Conservation (phyloP, 805 yeast genomes). For the Barnettozyma salicaria region DNA sequence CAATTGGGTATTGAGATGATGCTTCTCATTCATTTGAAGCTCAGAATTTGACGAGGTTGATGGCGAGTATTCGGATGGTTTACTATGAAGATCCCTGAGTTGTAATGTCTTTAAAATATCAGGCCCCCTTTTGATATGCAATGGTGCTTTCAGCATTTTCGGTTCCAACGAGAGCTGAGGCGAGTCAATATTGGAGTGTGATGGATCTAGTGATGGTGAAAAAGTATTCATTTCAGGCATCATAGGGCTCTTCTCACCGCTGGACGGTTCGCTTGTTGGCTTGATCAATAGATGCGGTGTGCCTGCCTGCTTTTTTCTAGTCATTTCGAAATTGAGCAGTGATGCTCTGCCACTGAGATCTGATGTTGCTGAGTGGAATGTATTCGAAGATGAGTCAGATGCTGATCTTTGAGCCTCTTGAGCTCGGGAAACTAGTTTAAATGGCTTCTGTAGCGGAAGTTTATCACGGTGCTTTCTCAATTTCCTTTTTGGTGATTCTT, state of each 20-base stretch:
- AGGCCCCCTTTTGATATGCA: constrained; percentile 4
- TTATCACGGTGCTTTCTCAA: neutral
- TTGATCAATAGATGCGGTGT: constrained; percentile 18
- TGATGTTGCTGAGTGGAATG: constrained; percentile 6
- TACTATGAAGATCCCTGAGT: neutral
- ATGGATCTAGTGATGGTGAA: neutral
- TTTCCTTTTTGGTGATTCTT: neutral
- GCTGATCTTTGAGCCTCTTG: constrained; percentile 3
- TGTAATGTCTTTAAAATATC: constrained; percentile 5
- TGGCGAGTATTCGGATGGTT: too few relatives aligned
- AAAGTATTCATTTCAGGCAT: too few relatives aligned
- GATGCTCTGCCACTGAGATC: constrained; percentile 11
- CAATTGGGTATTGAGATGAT: neutral
- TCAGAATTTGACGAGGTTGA: neutral
- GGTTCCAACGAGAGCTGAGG: neutral
- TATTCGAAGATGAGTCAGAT: constrained; percentile 4
- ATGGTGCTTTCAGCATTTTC: neutral
- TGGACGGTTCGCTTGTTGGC: too few relatives aligned
- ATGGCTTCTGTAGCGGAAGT: constrained; percentile 3
- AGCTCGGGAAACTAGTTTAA: neutral
- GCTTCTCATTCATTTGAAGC: neutral
- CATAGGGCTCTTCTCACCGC: too few relatives aligned
- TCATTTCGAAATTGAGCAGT: constrained; percentile 17
- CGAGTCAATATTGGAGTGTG: neutral
- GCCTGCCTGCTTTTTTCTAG: constrained; percentile 23